A percentile compares a stretch with the other conserved stretches of the same genome.
phyloP scores from a whole-genome alignment of 1,139 yeast species.

The Yamadazyma membranifaciens region DNA sequence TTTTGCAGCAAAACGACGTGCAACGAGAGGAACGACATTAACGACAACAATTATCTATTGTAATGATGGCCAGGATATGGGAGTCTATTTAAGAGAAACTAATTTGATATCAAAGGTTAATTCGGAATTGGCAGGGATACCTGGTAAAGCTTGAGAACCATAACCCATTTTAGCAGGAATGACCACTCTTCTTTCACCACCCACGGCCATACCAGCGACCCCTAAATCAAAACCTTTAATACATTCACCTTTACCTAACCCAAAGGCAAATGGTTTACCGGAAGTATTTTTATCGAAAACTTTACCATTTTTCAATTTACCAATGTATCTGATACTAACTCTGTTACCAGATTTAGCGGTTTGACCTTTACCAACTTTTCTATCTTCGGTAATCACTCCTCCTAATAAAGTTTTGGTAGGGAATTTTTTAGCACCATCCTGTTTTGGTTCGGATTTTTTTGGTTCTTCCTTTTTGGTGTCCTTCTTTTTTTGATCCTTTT shows the following conservation, averaged over 20 bases:
- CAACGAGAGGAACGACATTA: background rate
- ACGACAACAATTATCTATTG: background rate
- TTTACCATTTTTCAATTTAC: slow-evolving; percentile 94
- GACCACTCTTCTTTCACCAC: slow-evolving; percentile 97
- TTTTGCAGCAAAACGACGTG: slow-evolving; percentile 1
- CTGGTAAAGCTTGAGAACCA: slow-evolving; percentile 92
- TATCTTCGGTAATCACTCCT: slow-evolving; percentile 91
- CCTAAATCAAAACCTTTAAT: slow-evolving; percentile 99
- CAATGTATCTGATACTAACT: slow-evolving; percentile 96
- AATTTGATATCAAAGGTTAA: slow-evolving; percentile 94
- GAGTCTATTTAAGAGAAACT: slow-evolving; percentile 73
- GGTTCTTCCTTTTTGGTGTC: slow-evolving; percentile 28
- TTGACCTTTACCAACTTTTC: slow-evolving; percentile 84
- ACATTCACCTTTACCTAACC: slow-evolving; percentile 95
- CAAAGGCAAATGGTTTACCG: slow-evolving; percentile 93
- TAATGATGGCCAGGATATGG: background rate
- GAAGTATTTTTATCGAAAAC: slow-evolving; percentile 95
- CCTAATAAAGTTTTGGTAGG: slow-evolving; percentile 83
- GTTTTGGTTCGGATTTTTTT: slow-evolving; percentile 18
- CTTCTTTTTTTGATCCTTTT: slow-evolving; percentile 19
- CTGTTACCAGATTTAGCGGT: slow-evolving; percentile 85
- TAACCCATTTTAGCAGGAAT: slow-evolving; percentile 97
- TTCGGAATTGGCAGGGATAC: slow-evolving; percentile 96
- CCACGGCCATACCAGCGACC: slow-evolving; percentile 97
- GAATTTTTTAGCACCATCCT: slow-evolving; percentile 38